phyloP scores from a whole-genome alignment of 1,284 basidiomycete genomes.

The Sporisorium reilianum region DNA sequence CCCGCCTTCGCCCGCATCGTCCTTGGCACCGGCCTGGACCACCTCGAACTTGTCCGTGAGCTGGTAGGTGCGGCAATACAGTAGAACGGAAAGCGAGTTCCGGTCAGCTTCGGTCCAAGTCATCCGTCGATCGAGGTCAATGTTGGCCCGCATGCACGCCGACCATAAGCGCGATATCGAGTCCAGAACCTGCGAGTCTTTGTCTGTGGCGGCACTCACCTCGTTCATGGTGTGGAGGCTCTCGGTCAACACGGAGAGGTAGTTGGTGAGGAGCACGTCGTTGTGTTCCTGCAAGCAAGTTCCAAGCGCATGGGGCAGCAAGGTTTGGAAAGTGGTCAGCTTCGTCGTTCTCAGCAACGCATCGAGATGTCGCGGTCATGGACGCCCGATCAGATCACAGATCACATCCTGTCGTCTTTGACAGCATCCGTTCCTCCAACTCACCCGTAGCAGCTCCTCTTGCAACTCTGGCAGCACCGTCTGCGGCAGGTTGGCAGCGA shows the following conservation, averaged over 20 bases:
- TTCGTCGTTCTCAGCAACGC: not conserved
- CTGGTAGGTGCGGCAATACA: no score
- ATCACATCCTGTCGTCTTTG: not conserved
- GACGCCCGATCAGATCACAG: conserved; percentile 2
- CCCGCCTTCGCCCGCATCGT: conserved; percentile 23
- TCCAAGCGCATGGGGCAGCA: not conserved
- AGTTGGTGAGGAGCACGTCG: conserved; percentile 91
- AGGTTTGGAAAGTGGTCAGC: conserved; percentile 13
- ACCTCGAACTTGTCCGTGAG: conserved; percentile 63
- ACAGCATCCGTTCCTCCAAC: conserved; percentile 1
- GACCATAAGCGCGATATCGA: not conserved
- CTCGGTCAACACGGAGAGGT: conserved; percentile 87
- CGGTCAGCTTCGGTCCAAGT: conserved; percentile 14
- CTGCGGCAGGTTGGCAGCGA: conserved; percentile 77
- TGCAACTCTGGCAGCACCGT: conserved; percentile 49
- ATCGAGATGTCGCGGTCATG: conserved; percentile 1
- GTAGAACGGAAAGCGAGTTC: not conserved
- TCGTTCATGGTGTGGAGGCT: conserved; percentile 88
- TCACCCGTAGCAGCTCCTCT: conserved; percentile 50
- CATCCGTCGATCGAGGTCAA: not conserved
- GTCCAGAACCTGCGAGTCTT: not conserved
- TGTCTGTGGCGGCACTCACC: conserved; percentile 73
- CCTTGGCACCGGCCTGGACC: conserved; percentile 34
- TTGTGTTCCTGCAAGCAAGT: conserved; percentile 82
- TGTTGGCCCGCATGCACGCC: not conserved